A percentile compares a stretch with the other conserved stretches of the same genome.
Evolutionary conservation across 306 rosid species (phyloP).

Genomic region (Herpetospermum pedunculosum): DNA sequence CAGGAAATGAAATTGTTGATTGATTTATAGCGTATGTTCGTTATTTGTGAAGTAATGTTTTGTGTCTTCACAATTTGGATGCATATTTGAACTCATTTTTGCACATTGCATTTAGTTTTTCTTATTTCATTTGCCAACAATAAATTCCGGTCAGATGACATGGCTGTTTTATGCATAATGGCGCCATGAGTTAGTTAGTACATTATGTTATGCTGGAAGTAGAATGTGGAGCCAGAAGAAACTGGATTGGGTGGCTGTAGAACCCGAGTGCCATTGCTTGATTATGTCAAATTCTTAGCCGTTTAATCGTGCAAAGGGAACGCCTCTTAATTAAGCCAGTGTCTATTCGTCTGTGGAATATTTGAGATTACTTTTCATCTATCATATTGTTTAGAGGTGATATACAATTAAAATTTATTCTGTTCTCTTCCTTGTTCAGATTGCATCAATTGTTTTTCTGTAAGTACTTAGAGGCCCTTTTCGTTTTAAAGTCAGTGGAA

Average conservation of each 20-base stretch:
- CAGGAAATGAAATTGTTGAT: not conserved
- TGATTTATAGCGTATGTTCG: not conserved
- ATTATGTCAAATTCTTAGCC: not conserved
- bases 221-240: not conserved
- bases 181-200: not conserved
- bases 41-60: not conserved
- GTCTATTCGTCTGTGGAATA: not conserved
- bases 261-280: not conserved
- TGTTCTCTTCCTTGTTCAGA: not conserved
- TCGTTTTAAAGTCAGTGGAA: not conserved
- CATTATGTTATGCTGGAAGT: not conserved
- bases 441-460: not conserved
- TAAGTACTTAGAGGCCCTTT: not conserved
- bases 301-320: not conserved
- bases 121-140: not conserved
- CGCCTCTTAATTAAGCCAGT: not conserved
- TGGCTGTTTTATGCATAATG: not conserved
- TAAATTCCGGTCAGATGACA: not conserved
- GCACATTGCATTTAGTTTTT: not conserved
- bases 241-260: not conserved
- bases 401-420: not conserved
- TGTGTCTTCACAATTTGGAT: not conserved
- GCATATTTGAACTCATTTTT: not conserved
- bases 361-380: not conserved
- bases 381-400: not conserved